Percentiles rank a stretch among this genome's conserved stretches.
Conservation (phyloP, 2,329 filamentous ascomycete genomes). For the Cyphellophora europaea region DNA sequence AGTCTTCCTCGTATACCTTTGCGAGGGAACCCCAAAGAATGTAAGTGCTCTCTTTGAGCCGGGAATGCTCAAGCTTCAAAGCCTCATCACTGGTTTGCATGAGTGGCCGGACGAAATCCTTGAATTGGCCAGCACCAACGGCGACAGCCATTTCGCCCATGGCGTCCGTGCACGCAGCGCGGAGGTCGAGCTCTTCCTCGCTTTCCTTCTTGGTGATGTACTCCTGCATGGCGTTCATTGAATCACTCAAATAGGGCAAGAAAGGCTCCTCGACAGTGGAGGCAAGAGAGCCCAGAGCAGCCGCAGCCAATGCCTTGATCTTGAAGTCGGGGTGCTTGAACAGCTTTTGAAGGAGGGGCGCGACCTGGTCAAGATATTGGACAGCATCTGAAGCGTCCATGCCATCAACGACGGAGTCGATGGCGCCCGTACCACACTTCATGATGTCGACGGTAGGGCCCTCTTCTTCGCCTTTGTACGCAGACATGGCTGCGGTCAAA, state of each 20-base stretch:
- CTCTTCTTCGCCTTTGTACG: constrained; percentile 53
- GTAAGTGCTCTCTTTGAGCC: constrained; percentile 91
- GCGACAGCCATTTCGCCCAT: constrained; percentile 88
- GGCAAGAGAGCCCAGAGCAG: constrained; percentile 84
- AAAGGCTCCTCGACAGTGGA: constrained; percentile 75
- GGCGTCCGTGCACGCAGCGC: constrained; percentile 82
- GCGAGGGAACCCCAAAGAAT: constrained; percentile 93
- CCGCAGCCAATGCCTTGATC: constrained; percentile 81
- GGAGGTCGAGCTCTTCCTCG: constrained; percentile 81
- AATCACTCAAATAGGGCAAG: constrained; percentile 81
- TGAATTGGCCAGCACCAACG: constrained; percentile 76
- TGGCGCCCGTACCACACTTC: constrained; percentile 77
- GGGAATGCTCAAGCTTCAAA: constrained; percentile 75
- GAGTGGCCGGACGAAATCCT: constrained; percentile 80
- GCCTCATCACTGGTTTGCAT: constrained; percentile 92
- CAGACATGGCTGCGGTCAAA: constrained; percentile 67
- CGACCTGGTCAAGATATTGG: constrained; percentile 71
- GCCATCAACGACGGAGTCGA: constrained; percentile 84
- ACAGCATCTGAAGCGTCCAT: constrained; percentile 71
- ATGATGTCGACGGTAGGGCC: constrained; percentile 79
- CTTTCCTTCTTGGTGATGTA: constrained; percentile 81
- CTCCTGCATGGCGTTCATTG: constrained; percentile 78
- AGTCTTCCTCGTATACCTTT: constrained; percentile 74
- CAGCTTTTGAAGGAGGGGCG: constrained; percentile 74
- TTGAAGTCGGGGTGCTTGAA: constrained; percentile 77